Evolutionary conservation across 139 green algal genomes (phyloP).

Genomic region (Chlorella sp.): DNA sequence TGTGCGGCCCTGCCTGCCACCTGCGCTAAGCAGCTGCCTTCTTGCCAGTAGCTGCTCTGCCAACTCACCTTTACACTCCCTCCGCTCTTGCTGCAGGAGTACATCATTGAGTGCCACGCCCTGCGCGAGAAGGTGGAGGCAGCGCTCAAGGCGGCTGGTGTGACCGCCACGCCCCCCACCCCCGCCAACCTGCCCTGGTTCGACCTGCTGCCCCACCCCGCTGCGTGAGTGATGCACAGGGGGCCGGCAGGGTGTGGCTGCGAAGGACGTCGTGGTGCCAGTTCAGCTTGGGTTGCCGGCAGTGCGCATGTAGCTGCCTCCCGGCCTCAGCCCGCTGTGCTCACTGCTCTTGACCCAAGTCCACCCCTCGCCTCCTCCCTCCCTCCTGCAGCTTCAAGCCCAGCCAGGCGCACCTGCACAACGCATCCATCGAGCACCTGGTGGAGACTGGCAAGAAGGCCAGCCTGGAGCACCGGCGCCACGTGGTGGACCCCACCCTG

Average conservation of each 20-base stretch:
- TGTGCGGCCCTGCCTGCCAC: no score
- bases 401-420: constrained; percentile 1
- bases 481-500: constrained; percentile 33
- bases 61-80: no score
- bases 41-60: no score
- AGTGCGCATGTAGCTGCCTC: no score
- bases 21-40: no score
- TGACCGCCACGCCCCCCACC: background rate
- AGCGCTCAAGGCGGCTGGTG: constrained; percentile 30
- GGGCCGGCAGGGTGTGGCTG: no score
- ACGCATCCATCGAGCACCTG: constrained; percentile 44
- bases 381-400: constrained; percentile 39
- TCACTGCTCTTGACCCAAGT: no score
- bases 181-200: constrained; percentile 44
- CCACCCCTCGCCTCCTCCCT: background rate
- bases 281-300: no score
- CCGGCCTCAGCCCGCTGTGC: no score
- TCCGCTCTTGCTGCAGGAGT: background rate
- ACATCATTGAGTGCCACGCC: constrained; percentile 6
- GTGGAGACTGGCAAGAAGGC: constrained; percentile 56
- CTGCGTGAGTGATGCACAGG: constrained; percentile 27
- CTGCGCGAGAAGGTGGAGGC: constrained; percentile 35
- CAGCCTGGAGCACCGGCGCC: constrained; percentile 40
- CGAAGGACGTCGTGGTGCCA: no score
- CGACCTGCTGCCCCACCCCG: constrained; percentile 56